Evolutionary conservation across 768 basidiomycete species (phyloP), one percentile per base, ranked within the genome.

Genomic region (Lentinula detonsa): DNA sequence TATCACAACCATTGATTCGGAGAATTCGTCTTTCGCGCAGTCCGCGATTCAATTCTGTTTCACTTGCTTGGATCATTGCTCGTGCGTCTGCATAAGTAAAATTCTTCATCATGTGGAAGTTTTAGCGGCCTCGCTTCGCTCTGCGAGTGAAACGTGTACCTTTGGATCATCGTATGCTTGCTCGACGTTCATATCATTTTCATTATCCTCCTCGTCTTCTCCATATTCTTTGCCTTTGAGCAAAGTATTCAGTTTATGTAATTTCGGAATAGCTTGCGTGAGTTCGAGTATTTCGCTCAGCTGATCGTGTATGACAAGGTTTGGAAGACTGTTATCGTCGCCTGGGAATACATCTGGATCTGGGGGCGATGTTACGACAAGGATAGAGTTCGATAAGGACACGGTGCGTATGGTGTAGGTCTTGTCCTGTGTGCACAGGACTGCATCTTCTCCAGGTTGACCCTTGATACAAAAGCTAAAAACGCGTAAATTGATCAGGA

Each of bases 361-460:
- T 64, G 42, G 74, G 2, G 78, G 74, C 16, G 85, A 76, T 2
- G 86, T 85, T 62, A 90, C 78, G 48, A 98, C 82, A 11, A 95
- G 77, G 37, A 95, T 74, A 0, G 93, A 88, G 72, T 98, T 98
- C 16, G 95, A 97, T 51, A 97, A 76, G 8, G 81, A 80, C n/a
- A 98, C 87, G 0, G 94, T 90, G 59, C 95, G 87, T 31, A 98
- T 75, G 2, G 82, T 69, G 69, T 89, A 99, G 0, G 96, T 98
- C 69, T 83, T 85, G 61, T 87, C 80, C 0, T 78, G 66, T 0
- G 95, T 96, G 71, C 96, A 98, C 8, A 96, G 75, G 0, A 97
- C 94, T 0, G 95, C 96, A 66, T 95, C 90, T 65, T 98, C 95
- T 33, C 81, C 80, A 1, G 84, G 72, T 48, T 85, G 77, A 6